Base-by-base conservation (phyloP, 1,284 basidiomycete species). In the Inonotus hispidus region DNA sequence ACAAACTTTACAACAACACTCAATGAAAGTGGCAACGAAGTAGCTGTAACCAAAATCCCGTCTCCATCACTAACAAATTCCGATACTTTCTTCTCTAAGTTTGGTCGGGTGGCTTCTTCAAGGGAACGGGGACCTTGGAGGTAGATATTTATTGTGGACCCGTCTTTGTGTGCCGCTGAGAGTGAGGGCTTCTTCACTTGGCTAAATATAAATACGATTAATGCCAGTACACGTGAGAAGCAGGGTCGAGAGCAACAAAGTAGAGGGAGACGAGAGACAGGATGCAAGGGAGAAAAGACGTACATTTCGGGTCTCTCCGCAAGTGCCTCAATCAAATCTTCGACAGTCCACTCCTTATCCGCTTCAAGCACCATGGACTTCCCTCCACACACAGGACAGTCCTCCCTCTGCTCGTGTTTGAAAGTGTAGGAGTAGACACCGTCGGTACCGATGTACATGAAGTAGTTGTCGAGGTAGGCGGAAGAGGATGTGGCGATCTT, bases 351-450 rank as follows among this genome's bases (percentile, higher is more conserved):
- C 8, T 91, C 88, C 32, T 77, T 77, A 57, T 76, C 82, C 62
- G 95, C 80, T 2, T 81, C 74, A 54, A 90, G 84, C 37, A 93
- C 75, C 16, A 21, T n/a, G 0, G 90, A 79, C 72, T 97, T 92
- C 37, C 95, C 95, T 2, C 97, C 97, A 71, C 97, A 99, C 3
- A 99, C 97, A 1, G 96, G 96, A 72, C 97, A 99, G 68, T 98
- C 94, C 0, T 84, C 81, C 46, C 94, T 88, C 71, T 88, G 88
- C 74, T 98, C 93, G 71, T 97, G 92, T 74, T 98, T 88, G 69
- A 99, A 99, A 0, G 97, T 99, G 75, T 93, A 97, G 1, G 96
- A 97, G 74, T 99, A 99, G 5, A 99, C 85, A 32, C 93, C 90
- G 59, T 98, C 95, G 43, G 95, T 98, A 35, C 97, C 97, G 63